Conservation (phyloP, 148 eudicot species). For the Rhododendron simsii region DNA sequence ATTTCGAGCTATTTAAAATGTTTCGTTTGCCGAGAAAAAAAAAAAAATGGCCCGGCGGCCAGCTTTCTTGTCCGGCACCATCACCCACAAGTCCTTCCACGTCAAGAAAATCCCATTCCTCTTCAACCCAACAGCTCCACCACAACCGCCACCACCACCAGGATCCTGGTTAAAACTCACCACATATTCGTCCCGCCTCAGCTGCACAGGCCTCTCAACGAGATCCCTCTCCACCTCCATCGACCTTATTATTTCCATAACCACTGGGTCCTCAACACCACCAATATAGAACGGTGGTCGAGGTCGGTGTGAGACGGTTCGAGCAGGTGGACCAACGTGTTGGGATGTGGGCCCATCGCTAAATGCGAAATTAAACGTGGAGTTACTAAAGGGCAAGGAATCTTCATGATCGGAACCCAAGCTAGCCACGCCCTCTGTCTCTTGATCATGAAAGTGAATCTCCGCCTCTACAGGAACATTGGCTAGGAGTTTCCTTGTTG, state of each 20-base stretch:
- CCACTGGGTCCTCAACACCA: not conserved
- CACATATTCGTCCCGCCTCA: not conserved
- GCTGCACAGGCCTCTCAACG: not conserved
- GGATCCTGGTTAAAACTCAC: not conserved
- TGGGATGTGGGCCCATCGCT: not conserved
- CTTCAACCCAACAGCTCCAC: not conserved
- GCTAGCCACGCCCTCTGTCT: not conserved
- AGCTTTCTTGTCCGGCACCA: constrained; percentile 16
- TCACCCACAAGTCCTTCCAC: constrained; percentile 45
- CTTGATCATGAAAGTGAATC: not conserved
- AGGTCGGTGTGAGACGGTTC: not conserved
- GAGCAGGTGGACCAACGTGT: not conserved
- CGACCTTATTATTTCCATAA: not conserved
- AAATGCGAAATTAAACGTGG: constrained; percentile 22
- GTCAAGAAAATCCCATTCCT: constrained; percentile 27
- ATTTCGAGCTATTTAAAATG: no score
- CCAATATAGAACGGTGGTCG: not conserved
- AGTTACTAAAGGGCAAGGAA: not conserved
- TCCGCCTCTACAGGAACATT: not conserved
- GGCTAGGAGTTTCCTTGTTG: constrained; percentile 11
- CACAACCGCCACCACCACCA: not conserved
- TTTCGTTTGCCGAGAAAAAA: no score
- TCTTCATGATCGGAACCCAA: not conserved
- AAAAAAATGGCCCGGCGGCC: constrained; percentile 14
- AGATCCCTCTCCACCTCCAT: not conserved